Evolutionary conservation across 2,329 filamentous ascomycete species (phyloP), one percentile per base, ranked within the genome.

Genomic region (Apiospora marii): DNA sequence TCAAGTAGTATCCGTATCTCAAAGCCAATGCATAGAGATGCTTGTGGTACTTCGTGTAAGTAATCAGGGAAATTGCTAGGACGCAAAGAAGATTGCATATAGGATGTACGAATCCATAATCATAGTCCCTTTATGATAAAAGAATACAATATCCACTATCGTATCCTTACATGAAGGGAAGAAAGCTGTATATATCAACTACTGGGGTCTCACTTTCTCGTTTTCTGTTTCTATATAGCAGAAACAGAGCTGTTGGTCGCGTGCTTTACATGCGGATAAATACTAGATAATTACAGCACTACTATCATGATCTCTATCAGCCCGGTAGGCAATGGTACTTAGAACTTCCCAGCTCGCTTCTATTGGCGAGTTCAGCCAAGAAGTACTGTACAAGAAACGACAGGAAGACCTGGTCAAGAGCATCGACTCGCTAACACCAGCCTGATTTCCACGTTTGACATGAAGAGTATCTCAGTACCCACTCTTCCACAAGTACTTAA

Each of bases 271-370:
- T 61, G 10, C 19, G 30, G 30, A n/a, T 37, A 37, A 61, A 61
- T 61, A 37, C 30, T 61, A 61, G 19, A 61, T 37, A 37, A 61
- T 37, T 41, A 61, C 19, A 41, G 30, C 30, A 61, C 8, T 61
- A 58, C 76, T 41, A 77, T 75, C 34, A 76, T 77, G 48, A 74
- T 75, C 4, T 74, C 74, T 1, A 64, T 74, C 3, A 73, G 73
- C 43, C 75, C 76, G 49, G 72, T 77, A n/a, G 73, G 76, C 70
- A 76, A 58, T 58, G 14, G 14, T 58, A 34, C 27, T 58, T 22
- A 58, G 51, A 19, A 58, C 51, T 34, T 58, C 51, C 51, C 27
- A 34, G 51, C 51, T 58, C 51, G 27, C 51, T 58, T 58, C 27
- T 58, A 34, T 58, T 14, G 27, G 51, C 51, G 27, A 58, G 51